Evolutionary conservation across 2,329 filamentous ascomycete species (phyloP), one percentile per base, ranked within the genome.

Genomic region (Alternaria postmessia): DNA sequence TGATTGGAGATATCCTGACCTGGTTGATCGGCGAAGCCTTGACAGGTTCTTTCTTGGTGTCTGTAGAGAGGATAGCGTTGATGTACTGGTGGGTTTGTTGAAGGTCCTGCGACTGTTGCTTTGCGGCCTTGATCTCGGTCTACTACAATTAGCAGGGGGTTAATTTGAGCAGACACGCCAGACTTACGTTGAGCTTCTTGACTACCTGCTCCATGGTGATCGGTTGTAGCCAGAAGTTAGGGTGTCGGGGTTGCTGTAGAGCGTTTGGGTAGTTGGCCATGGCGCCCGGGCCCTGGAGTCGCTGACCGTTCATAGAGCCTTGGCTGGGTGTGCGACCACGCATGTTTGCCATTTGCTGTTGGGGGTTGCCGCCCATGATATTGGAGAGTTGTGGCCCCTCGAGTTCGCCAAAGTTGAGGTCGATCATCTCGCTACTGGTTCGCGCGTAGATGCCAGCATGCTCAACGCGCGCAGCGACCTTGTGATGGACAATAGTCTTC

Each of bases 401-500:
- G 30, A 98, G 84, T 71, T 98, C 94, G 47, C 93, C 93, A 81
- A 97, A 96, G 72, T 91, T 96, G 81, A 97, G 89, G 74, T 97
- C 93, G 69, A 96, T 80, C 47, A 94, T 87, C 73, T 91, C 96
- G 69, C 87, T 91, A 8, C 88, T 87, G 11, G 70, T 66, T 54
- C 89, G 86, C 44, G 86, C 89, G 64, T 94, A 87, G 65, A 94
- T 90, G 7, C 95, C 95, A 39, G 95, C 93, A 80, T 97, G 93
- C 78, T 99, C 95, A 57, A 99, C 93, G 76, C 96, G 96, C 57
- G 95, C 94, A 20, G 94, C 94, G 48, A 99, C 95, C 76, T 99
- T 99, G 82, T 98, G 95, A 75, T 99, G 95, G 14, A 99, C 94
- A 28, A 99, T 93, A 0, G 94, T 97, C 81, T 97, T 98, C 78